Evolutionary conservation across 257 asterid species (phyloP).

Genomic region (Nicotiana knightiana): DNA sequence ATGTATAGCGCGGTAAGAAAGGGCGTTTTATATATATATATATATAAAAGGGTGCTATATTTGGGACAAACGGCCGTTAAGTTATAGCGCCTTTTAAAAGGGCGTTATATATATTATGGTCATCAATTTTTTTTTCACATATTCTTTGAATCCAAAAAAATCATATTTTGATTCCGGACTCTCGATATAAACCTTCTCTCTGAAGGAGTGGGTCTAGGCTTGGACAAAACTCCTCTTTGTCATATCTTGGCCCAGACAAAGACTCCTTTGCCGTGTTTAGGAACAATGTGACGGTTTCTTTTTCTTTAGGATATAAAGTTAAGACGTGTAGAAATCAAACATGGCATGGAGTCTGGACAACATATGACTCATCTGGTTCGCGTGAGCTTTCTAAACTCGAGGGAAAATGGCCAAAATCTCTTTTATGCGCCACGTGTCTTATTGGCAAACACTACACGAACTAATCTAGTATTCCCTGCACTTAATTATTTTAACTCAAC

Average conservation of each 20-base stretch:
- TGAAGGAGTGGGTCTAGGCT: background rate
- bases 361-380: background rate
- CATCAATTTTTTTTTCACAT: too few species aligned
- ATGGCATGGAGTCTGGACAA: background rate
- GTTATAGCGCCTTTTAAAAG: too few species aligned
- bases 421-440: background rate
- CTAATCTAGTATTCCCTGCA: background rate
- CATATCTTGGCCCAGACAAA: background rate
- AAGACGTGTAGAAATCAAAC: background rate
- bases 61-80: too few species aligned
- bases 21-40: too few species aligned
- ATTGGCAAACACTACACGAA: background rate
- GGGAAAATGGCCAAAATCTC: background rate
- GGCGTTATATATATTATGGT: too few species aligned
- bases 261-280: background rate
- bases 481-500: background rate
- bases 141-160: too few species aligned
- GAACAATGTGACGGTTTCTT: too few species aligned
- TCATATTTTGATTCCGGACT: too few species aligned
- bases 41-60: too few species aligned
- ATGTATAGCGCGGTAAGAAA: too few species aligned
- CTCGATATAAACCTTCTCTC: too few species aligned
- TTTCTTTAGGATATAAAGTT: background rate
- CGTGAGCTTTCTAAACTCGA: background rate
- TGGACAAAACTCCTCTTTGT: background rate